Base-by-base conservation (phyloP, 495 filamentous ascomycete species). In the Massariosphaeria phaeospora region DNA sequence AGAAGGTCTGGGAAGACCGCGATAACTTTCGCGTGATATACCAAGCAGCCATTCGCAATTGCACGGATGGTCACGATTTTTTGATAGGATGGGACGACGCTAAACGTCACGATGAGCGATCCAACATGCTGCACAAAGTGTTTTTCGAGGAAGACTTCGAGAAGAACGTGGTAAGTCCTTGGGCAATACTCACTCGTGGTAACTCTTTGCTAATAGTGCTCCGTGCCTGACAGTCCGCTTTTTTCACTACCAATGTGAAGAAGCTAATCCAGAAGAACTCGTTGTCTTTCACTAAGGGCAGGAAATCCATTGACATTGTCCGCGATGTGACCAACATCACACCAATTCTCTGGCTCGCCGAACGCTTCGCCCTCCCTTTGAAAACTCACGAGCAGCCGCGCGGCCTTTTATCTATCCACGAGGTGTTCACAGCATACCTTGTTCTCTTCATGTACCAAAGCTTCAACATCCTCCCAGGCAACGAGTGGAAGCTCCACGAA, bases 61-160 rank as follows among this genome's bases (percentile, higher is more conserved):
- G 61, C 48, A 70, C 69, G 2, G 59, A 60, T 38, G 68, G 68
- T 1, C 70, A 72, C 44, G 70, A 72, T 20, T 72, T 72, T 55
- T 62, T 72, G 67, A 67, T 72, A 38, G 70, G 70, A 2, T 72
- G 68, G 67, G 70, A 72, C 47, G 65, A 71, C 42, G 61, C 62
- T 2, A 65, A 63, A 55, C 55, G 61, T 15, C 70, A 70, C 33
- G 63, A 71, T 52, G 23, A 42, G 15, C 63, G 68, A 18, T 70
- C 67, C 2, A 47, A 42, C 12, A 61, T 68, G 17, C 64, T 73
- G 2, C 69, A 69, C 58, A 63, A 68, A 41, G 63, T 68, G 49
- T 72, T 73, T 59, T 72, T 69, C 45, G 69, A 72, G 52, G 66
- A 70, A 24, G 59, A 59, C 2, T 73, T 72, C 47, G 70, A 73